These are phyloP conservation scores for Trametes villosa DNA, from an alignment of 768 basidiomycete species.

Conservation along the genomic window DNA sequence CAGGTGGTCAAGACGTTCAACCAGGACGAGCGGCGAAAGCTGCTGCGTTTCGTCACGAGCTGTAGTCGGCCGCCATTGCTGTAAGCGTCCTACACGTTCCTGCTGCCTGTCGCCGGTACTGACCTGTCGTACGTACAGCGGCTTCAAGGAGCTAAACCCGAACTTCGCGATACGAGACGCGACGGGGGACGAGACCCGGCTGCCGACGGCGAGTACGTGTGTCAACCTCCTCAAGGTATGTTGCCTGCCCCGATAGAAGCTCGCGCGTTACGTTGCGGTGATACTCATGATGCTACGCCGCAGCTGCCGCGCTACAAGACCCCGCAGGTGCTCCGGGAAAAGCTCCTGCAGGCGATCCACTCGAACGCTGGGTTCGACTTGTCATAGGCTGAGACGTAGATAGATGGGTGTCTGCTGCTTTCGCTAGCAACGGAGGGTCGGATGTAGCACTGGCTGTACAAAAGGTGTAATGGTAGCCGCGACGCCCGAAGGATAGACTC, in stretches of 20 bases:
- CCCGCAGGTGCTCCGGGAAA: slow-evolving; percentile 67
- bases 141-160: slow-evolving; percentile 86
- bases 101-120: neutral
- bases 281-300: neutral
- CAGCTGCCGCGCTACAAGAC: slow-evolving; percentile 74
- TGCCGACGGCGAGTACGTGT: slow-evolving; percentile 85
- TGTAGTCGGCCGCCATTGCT: slow-evolving; percentile 88
- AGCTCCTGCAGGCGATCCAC: slow-evolving; percentile 85
- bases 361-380: slow-evolving; percentile 93
- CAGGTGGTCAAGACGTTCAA: slow-evolving; percentile 80
- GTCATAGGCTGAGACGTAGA: slow-evolving; percentile 48
- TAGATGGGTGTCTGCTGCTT: neutral
- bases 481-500: neutral
- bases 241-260: too few species aligned
- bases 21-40: slow-evolving; percentile 74
- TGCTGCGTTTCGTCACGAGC: slow-evolving; percentile 92
- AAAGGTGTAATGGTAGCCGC: neutral
- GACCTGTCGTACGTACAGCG: slow-evolving; percentile 46
- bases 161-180: slow-evolving; percentile 88
- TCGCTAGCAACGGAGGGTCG: neutral
- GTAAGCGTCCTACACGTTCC: slow-evolving; percentile 44
- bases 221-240: slow-evolving; percentile 94
- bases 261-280: neutral
- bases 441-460: neutral
- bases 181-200: slow-evolving; percentile 68